Percentiles rank a stretch among this genome's conserved stretches.
These are phyloP conservation scores for Auricularia sp. DNA, from an alignment of 768 basidiomycete species.

Conservation along the genomic window DNA sequence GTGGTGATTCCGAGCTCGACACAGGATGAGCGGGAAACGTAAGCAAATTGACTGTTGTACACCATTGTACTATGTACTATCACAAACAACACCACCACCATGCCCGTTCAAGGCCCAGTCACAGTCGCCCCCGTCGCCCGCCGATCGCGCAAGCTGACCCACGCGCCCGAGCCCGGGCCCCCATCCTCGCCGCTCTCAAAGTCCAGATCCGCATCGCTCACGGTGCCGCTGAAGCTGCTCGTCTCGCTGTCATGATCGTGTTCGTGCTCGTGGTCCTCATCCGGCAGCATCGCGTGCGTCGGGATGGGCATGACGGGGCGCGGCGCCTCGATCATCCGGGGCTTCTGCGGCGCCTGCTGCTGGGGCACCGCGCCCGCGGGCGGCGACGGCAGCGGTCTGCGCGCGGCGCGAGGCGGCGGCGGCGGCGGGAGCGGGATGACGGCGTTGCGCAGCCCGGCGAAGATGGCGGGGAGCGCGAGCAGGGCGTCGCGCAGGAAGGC, in stretches of 20 bases:
- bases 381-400: not conserved
- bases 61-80: no score
- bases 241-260: not conserved
- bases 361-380: not conserved
- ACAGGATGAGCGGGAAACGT: no score
- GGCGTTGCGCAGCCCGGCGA: slow-evolving; percentile 53
- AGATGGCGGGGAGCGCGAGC: slow-evolving; percentile 53
- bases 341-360: not conserved
- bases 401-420: not conserved
- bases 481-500: slow-evolving; percentile 51
- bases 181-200: slow-evolving; percentile 1
- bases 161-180: not conserved
- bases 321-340: not conserved
- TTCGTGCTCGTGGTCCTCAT: not conserved
- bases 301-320: not conserved
- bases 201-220: not conserved
- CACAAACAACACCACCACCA: no score
- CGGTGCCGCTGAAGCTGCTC: not conserved
- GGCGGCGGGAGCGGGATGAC: slow-evolving; percentile 38
- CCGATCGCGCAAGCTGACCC: not conserved
- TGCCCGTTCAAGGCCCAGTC: not conserved
- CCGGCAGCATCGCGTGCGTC: not conserved
- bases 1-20: no score
- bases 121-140: not conserved
- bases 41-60: no score